phyloP scores from a whole-genome alignment of 495 filamentous ascomycete genomes.

The Annulohypoxylon bovei region DNA sequence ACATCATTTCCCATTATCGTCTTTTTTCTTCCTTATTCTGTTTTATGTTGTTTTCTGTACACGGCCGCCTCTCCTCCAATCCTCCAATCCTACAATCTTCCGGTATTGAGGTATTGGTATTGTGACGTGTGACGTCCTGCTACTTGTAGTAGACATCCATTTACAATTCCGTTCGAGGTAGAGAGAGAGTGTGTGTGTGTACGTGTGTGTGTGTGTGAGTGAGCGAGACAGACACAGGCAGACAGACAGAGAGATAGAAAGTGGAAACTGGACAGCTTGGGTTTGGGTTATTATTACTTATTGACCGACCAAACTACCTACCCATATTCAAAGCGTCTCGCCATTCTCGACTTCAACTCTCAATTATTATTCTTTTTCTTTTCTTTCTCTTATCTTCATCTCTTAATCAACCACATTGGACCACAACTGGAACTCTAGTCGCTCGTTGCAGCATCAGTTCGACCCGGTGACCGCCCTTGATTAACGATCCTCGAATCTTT shows the following conservation, averaged over 20 bases:
- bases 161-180: slow-evolving; percentile 13
- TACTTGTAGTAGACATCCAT: slow-evolving; percentile 6
- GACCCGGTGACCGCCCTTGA: slow-evolving; percentile 25
- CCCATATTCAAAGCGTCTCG: slow-evolving; percentile 4
- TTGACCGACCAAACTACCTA: not conserved
- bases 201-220: not conserved
- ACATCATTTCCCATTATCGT: slow-evolving; percentile 42
- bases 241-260: not conserved
- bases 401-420: slow-evolving; percentile 37
- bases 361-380: slow-evolving; percentile 6
- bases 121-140: slow-evolving; percentile 33
- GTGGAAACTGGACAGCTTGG: slow-evolving; percentile 10
- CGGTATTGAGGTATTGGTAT: slow-evolving; percentile 24
- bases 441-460: slow-evolving; percentile 39
- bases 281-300: slow-evolving; percentile 1
- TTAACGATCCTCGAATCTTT: slow-evolving; percentile 15
- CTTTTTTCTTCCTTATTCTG: not conserved
- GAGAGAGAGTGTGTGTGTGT: not conserved
- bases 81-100: not conserved
- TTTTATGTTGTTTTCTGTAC: slow-evolving; percentile 44
- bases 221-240: not conserved
- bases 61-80: slow-evolving; percentile 25
- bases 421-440: slow-evolving; percentile 39
- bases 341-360: slow-evolving; percentile 2
- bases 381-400: slow-evolving; percentile 14